Percentiles rank a stretch among this genome's conserved stretches.
phyloP scores from a whole-genome alignment of 441 rosid genomes.

The Eugenia klotzschiana region DNA sequence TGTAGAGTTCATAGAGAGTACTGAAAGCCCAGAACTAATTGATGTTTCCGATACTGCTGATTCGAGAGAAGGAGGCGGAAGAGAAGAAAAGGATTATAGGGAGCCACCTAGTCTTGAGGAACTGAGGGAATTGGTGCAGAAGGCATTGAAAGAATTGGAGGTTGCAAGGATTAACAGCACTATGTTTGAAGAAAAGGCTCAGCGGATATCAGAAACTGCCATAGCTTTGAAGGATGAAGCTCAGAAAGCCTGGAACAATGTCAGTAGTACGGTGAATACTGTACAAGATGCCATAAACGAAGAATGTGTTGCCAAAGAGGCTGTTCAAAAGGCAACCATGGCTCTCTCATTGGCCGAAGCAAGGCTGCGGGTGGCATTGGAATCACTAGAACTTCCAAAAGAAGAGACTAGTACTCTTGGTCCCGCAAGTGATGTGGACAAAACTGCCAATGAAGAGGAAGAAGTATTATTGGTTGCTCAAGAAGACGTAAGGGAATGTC shows the following conservation, averaged over 20 bases:
- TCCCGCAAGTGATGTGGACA: conserved; percentile 16
- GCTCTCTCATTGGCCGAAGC: conserved; percentile 76
- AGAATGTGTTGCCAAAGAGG: conserved; percentile 58
- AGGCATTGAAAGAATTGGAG: conserved; percentile 55
- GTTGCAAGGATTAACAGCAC: conserved; percentile 67
- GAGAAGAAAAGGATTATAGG: conserved; percentile 19
- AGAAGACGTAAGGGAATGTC: conserved; percentile 52
- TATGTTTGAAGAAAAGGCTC: conserved; percentile 88
- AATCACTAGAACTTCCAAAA: conserved; percentile 32
- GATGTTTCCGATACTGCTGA: conserved; percentile 13
- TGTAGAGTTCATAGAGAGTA: conserved; percentile 26
- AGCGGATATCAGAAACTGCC: conserved; percentile 72
- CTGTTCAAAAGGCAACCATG: conserved; percentile 68
- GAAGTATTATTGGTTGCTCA: conserved; percentile 37
- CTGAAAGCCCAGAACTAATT: conserved; percentile 10
- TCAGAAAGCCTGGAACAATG: conserved; percentile 43
- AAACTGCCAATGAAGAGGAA: conserved; percentile 15
- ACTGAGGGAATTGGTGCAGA: conserved; percentile 46
- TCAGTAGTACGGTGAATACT: conserved; percentile 36
- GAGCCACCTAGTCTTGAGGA: conserved; percentile 39
- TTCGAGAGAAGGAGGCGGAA: conserved; percentile 18
- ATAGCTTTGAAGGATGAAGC: conserved; percentile 83
- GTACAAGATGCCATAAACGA: conserved; percentile 50
- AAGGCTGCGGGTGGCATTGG: conserved; percentile 50
- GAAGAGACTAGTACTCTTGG: conserved; percentile 18